Evolutionary conservation across 2,329 filamentous ascomycete genomes (phyloP), one percentile per base, ranked within the genome.

Genomic region (Stemphylium vesicarium): DNA sequence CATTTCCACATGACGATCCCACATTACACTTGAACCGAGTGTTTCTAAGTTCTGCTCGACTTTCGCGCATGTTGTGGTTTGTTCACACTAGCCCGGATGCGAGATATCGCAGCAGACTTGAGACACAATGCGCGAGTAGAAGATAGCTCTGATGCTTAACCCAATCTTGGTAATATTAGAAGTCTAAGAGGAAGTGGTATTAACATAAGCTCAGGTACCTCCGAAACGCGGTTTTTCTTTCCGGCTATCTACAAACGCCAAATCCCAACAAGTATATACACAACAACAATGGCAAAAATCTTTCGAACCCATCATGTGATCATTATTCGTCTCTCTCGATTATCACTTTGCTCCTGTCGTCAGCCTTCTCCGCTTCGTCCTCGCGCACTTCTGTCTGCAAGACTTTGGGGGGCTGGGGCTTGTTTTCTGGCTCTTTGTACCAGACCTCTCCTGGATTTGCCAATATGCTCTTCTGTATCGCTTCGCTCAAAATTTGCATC

Each of bases 21-120:
- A 39, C 44, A 52, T 55, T 60, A 60, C 55, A 60, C 57, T 60
- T 60, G 57, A 60, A 52, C 57, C 55, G 44, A 60, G 55, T 55
- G 22, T 39, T 47, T 33, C 45, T 12, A 40, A 32, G 16, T 37
- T 15, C 8, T 29, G 13, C 24, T 41, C 44, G 32, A 43, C 26
- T 24, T 41, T 32, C n/a, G 22, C 22, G 15, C 33, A 49, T 42
- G 24, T 15, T 37, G 57, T 45, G 57, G 57, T 58, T 60, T 60
- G 50, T 49, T 24, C 31, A 24, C 35, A 37, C 50, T 53, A 60
- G 48, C 57, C 57, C 55, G 38, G 44, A 26, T 58, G 20, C 11
- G n/a, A 15, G 32, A 39, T 32, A 40, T 24, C 20, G 42, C n/a
- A 49, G 47, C 40, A 40, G 26, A 33, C 18, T 38, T 32, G 18